Evolutionary conservation across 2,329 filamentous ascomycete species (phyloP).

Genomic region (Fusarium continuum): DNA sequence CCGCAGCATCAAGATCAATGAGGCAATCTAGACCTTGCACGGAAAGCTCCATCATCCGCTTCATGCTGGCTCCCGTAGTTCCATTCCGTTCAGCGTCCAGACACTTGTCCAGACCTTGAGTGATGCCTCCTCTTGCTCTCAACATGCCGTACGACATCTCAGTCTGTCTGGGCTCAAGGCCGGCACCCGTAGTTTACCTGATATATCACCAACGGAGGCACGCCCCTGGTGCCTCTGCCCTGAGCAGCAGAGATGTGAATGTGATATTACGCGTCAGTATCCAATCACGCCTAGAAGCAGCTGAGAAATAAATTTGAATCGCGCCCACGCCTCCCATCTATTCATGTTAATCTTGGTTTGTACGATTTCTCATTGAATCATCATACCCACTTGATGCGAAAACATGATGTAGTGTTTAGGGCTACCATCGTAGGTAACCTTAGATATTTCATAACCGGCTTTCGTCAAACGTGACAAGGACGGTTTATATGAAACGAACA

Average conservation of each 20-base stretch:
- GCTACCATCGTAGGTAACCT: neutral
- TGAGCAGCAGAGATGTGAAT: neutral
- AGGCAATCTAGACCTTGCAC: slow-evolving; percentile 1
- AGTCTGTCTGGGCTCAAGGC: slow-evolving; percentile 8
- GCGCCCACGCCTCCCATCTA: neutral
- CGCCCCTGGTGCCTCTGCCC: neutral
- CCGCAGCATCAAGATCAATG: slow-evolving; percentile 15
- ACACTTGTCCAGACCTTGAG: neutral
- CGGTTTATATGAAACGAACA: slow-evolving; percentile 2
- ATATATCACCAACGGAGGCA: neutral
- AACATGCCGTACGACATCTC: slow-evolving; percentile 19
- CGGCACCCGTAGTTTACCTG: slow-evolving; percentile 7
- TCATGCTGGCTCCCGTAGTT: slow-evolving; percentile 15
- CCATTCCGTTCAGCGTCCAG: slow-evolving; percentile 13
- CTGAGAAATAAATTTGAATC: slow-evolving; percentile 9
- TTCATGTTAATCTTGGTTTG: neutral
- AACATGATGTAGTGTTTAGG: neutral
- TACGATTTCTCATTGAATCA: neutral
- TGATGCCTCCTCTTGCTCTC: neutral
- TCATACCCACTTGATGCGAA: neutral
- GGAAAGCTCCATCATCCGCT: slow-evolving; percentile 1
- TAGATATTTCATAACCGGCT: neutral
- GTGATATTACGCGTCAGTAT: neutral
- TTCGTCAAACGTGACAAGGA: neutral
- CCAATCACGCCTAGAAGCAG: slow-evolving; percentile 16